Conservation (phyloP, 495 filamentous ascomycete species). For the Daldinia vernicosa region DNA sequence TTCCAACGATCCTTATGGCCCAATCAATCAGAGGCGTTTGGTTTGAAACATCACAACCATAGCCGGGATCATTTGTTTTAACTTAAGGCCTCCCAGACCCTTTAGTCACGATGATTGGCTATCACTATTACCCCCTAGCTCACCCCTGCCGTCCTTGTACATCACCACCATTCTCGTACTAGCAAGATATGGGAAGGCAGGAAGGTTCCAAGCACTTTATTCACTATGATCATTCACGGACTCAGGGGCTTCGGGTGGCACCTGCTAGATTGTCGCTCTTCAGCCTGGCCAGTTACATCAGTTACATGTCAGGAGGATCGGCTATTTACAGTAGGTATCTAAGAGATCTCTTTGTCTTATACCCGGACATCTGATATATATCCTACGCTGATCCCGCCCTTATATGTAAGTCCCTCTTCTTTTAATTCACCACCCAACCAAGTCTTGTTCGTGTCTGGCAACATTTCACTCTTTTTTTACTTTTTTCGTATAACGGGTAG, state of each 20-base stretch:
- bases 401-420: background rate
- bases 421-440: slow-evolving; percentile 4
- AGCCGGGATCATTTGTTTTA: slow-evolving; percentile 17
- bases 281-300: slow-evolving; percentile 14
- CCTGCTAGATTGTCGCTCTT: slow-evolving; percentile 7
- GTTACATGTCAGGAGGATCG: slow-evolving; percentile 22
- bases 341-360: slow-evolving; percentile 28
- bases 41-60: slow-evolving; percentile 20
- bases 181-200: slow-evolving; percentile 20
- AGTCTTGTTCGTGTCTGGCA: slow-evolving; percentile 30
- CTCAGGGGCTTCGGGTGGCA: slow-evolving; percentile 26
- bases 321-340: slow-evolving; percentile 14
- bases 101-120: slow-evolving; percentile 24
- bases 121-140: slow-evolving; percentile 13
- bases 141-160: slow-evolving; percentile 15
- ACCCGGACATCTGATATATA: slow-evolving; percentile 23
- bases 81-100: background rate
- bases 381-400: slow-evolving; percentile 15
- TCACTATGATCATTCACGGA: slow-evolving; percentile 2
- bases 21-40: slow-evolving; percentile 28
- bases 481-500: slow-evolving; percentile 15
- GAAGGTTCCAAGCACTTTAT: slow-evolving; percentile 10
- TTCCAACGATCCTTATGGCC: slow-evolving; percentile 7
- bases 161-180: slow-evolving; percentile 39
- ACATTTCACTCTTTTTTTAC: slow-evolving; percentile 33